Conservation (phyloP, 306 rosid species). For the Macrotyloma uniflorum region DNA sequence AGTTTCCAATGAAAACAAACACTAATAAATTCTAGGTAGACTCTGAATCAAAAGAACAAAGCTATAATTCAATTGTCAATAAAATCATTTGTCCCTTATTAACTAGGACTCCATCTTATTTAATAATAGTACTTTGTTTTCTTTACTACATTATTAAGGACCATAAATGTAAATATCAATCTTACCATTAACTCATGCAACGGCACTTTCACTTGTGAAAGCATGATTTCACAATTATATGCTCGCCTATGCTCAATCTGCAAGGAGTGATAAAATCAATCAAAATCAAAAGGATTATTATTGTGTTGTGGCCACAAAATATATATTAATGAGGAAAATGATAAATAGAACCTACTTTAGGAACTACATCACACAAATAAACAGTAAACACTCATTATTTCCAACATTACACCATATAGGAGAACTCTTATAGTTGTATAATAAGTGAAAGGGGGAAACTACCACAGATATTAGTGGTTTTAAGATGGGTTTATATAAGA, state of each 20-base stretch:
- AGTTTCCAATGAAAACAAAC: neutral
- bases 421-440: slow-evolving; percentile 22
- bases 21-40: neutral
- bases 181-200: slow-evolving; percentile 86
- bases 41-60: slow-evolving; percentile 4
- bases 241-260: slow-evolving; percentile 95
- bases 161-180: slow-evolving; percentile 24
- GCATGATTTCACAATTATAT: slow-evolving; percentile 95
- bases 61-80: neutral
- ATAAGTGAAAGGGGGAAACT: slow-evolving; percentile 26
- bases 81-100: slow-evolving; percentile 14
- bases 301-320: slow-evolving; percentile 14
- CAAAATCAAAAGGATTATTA: slow-evolving; percentile 16
- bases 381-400: slow-evolving; percentile 25
- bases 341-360: slow-evolving; percentile 16
- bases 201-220: slow-evolving; percentile 93
- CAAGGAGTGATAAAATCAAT: slow-evolving; percentile 37
- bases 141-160: slow-evolving; percentile 6
- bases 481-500: slow-evolving; percentile 13
- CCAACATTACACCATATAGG: slow-evolving; percentile 25
- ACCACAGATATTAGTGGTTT: slow-evolving; percentile 6
- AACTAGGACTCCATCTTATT: slow-evolving; percentile 1
- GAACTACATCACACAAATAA: slow-evolving; percentile 27
- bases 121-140: neutral
- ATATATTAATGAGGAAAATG: slow-evolving; percentile 10